Conservation (phyloP, 345 rosid genomes). For the Excoecaria agallocha region DNA sequence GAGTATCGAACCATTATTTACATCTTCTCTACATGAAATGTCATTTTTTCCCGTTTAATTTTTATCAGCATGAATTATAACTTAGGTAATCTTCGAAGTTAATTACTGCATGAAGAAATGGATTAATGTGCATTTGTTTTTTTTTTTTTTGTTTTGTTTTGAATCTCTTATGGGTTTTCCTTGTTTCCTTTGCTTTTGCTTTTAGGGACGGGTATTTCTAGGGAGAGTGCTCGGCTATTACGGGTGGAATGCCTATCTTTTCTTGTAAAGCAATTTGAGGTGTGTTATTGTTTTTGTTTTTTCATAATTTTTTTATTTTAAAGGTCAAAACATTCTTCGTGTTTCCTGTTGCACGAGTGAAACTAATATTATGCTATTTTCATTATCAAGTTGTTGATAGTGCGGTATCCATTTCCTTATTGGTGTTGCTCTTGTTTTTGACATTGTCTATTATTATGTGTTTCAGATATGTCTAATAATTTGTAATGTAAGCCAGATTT, state of each 20-base stretch:
- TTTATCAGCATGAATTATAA: background rate
- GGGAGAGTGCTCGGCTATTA: slow-evolving; percentile 53
- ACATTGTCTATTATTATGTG: background rate
- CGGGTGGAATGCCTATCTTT: slow-evolving; percentile 64
- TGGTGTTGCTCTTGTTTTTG: background rate
- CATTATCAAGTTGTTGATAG: background rate
- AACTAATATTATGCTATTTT: background rate
- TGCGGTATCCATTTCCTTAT: background rate
- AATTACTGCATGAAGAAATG: background rate
- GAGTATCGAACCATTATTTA: background rate
- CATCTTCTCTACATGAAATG: background rate
- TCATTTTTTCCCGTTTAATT: background rate
- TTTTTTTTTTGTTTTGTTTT: slow-evolving; percentile 1
- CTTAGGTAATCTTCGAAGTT: background rate
- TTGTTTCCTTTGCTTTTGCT: slow-evolving; percentile 8
- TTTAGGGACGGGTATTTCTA: slow-evolving; percentile 74
- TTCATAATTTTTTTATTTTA: background rate
- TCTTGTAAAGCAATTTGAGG: slow-evolving; percentile 60
- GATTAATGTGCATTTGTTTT: background rate
- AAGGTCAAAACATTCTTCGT: background rate
- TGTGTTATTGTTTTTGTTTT: slow-evolving; percentile 20
- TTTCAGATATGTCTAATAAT: background rate
- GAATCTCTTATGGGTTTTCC: slow-evolving; percentile 1
- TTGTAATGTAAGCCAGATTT: background rate
- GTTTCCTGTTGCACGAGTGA: background rate